Conservation (phyloP, 2,329 filamentous ascomycete species). For the Aureobasidium sp. region DNA sequence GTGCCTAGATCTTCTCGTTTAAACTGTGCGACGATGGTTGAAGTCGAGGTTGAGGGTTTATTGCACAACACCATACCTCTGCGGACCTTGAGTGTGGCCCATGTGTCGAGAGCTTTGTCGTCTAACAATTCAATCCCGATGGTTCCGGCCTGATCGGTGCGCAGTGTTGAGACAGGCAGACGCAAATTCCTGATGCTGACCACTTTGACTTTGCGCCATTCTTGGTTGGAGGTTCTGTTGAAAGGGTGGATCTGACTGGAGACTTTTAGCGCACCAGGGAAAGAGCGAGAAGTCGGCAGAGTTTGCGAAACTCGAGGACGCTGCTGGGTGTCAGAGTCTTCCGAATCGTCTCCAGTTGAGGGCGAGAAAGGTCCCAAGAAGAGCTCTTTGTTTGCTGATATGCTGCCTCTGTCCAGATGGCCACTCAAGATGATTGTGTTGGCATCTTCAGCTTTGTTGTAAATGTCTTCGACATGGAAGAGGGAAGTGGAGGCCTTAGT, state of each 20-base stretch:
- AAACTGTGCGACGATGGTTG: conserved; percentile 58
- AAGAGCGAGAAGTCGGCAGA: conserved; percentile 40
- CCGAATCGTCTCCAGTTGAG: conserved; percentile 29
- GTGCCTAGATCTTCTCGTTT: conserved; percentile 54
- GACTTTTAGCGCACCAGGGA: conserved; percentile 38
- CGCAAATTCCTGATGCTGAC: conserved; percentile 84
- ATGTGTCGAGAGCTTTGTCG: conserved; percentile 19
- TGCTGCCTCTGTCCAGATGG: conserved; percentile 67
- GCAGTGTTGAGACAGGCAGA: conserved; percentile 68
- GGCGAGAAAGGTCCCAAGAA: conserved; percentile 63
- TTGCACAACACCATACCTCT: conserved; percentile 78
- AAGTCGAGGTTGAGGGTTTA: conserved; percentile 48
- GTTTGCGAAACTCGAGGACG: conserved; percentile 23
- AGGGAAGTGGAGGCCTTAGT: not conserved
- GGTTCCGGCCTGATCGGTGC: conserved; percentile 80
- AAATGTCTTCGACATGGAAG: conserved; percentile 89
- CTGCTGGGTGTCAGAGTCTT: conserved; percentile 30
- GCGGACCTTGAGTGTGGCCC: conserved; percentile 37
- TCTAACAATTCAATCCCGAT: conserved; percentile 63
- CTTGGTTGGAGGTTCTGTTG: conserved; percentile 37
- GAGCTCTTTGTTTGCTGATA: conserved; percentile 72
- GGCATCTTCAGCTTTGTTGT: conserved; percentile 50
- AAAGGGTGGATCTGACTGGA: not conserved
- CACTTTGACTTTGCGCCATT: conserved; percentile 76
- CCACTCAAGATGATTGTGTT: conserved; percentile 65